Evolutionary conservation across 2,329 filamentous ascomycete genomes (phyloP).

Genomic region (Stagonosporopsis rhizophila): DNA sequence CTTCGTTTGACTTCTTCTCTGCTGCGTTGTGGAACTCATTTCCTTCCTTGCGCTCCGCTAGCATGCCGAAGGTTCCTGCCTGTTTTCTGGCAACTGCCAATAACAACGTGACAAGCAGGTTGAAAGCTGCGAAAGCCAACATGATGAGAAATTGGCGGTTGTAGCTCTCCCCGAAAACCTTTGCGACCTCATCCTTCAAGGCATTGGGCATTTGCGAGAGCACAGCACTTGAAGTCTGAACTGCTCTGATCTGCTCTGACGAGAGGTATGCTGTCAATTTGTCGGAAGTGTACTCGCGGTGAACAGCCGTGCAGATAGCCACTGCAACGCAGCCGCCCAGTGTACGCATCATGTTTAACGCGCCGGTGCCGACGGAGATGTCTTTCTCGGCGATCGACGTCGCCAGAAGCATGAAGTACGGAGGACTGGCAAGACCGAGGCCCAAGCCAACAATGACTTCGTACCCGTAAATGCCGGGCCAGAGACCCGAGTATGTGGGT

Average conservation of each 20-base stretch:
- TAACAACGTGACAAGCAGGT: conserved; percentile 30
- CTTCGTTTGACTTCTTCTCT: conserved; percentile 6
- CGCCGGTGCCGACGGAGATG: conserved; percentile 37
- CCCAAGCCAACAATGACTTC: conserved; percentile 39
- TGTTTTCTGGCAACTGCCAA: conserved; percentile 33
- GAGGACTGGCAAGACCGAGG: conserved; percentile 35
- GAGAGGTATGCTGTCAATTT: conserved; percentile 29
- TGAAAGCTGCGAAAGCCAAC: conserved; percentile 35
- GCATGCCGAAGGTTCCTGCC: conserved; percentile 30
- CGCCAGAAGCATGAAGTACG: conserved; percentile 38
- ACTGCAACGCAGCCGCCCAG: conserved; percentile 42
- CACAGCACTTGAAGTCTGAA: conserved; percentile 27
- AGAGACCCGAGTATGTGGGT: conserved; percentile 26
- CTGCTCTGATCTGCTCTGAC: conserved; percentile 28
- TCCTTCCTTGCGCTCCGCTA: conserved; percentile 29
- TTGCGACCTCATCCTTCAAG: conserved; percentile 24
- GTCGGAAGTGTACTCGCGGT: conserved; percentile 28
- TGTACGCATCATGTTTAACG: conserved; percentile 43
- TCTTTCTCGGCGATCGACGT: conserved; percentile 35
- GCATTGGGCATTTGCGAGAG: conserved; percentile 28
- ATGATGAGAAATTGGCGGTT: conserved; percentile 43
- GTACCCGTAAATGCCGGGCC: conserved; percentile 36
- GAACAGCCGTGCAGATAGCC: conserved; percentile 41
- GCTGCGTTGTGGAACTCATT: conserved; percentile 34
- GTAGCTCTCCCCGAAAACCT: conserved; percentile 40